Base-by-base conservation (phyloP, 768 basidiomycete species). In the Austroboletus eburneus region DNA sequence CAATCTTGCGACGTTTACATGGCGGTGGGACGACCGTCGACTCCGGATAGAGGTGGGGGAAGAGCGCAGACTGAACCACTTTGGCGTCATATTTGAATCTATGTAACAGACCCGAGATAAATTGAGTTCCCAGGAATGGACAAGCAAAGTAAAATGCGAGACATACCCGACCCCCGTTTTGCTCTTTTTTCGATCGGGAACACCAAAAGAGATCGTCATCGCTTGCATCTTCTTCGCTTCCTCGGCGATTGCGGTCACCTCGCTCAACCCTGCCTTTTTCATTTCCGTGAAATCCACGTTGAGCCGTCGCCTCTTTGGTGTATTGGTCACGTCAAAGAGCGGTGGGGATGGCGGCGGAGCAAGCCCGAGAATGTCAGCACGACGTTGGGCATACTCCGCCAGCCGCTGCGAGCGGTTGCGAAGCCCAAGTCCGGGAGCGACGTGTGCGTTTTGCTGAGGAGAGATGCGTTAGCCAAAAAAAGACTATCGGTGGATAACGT, bases 341-440 rank as follows among this genome's bases (percentile, higher is more conserved):
- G 71, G 68, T 9, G 63, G 51, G 6, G 61, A 52, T 2, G 69
- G 47, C 12, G 58, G 36, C 14, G 55, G 47, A 3, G 59, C 39
- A 36, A 68, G 54, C 18, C 62, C 61, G 12, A 70, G 53, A 4
- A 84, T 63, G 18, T 78, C 72, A 14, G 68, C 66, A 2, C 85
- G 73, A 14, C 85, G 77, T 45, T 80, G 76, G 0, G 75, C 72
- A 49, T 87, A 88, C 61, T 89, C 87, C 6, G 71, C 63, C 16
- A 89, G 66, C 2, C 87, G 74, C 59, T 88, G 86, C 5, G 76
- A 58, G 29, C 85, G 81, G 47, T 82, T 87, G 8, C 79, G 77
- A 3, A 73, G 61, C 32, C 80, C 76, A 9, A 80, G 67, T n/a
- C 77, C 77, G n/a, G 70, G 67, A 2, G 71, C 71, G 34, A 74